Conservation (phyloP, 2,329 filamentous ascomycete genomes). For the Myriosclerotinia curreyana region DNA sequence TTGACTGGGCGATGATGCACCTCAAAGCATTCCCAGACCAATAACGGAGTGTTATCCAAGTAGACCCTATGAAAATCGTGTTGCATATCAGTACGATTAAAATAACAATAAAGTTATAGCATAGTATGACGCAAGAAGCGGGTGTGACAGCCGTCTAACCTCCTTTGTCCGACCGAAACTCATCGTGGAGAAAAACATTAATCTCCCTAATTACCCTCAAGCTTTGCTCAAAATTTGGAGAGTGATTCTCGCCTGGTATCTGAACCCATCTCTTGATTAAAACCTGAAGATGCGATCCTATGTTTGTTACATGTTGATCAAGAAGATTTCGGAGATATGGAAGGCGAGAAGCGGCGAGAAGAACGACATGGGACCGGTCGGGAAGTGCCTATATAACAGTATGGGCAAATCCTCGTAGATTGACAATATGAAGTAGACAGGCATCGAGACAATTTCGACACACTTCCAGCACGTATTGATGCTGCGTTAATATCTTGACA, state of each 20-base stretch:
- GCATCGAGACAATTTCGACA: slow-evolving; percentile 49
- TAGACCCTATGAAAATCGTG: no score
- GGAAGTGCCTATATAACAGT: slow-evolving; percentile 54
- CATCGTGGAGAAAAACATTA: slow-evolving; percentile 44
- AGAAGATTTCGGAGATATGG: slow-evolving; percentile 43
- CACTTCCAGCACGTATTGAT: slow-evolving; percentile 40
- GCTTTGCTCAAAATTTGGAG: slow-evolving; percentile 48
- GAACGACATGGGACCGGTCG: slow-evolving; percentile 50
- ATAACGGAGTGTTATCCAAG: no score
- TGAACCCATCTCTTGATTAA: slow-evolving; percentile 46
- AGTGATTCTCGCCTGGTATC: slow-evolving; percentile 41
- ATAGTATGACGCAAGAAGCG: neutral
- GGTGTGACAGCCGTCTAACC: neutral
- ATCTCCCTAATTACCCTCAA: slow-evolving; percentile 47
- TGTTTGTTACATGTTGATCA: slow-evolving; percentile 41
- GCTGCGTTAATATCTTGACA: slow-evolving; percentile 13
- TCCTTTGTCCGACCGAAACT: slow-evolving; percentile 29
- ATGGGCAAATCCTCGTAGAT: slow-evolving; percentile 48
- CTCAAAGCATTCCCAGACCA: no score
- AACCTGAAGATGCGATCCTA: slow-evolving; percentile 44
- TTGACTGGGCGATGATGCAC: no score
- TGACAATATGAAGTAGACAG: slow-evolving; percentile 49
- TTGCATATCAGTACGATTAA: no score
- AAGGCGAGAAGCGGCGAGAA: slow-evolving; percentile 46
- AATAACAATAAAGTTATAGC: neutral